phyloP scores from a whole-genome alignment of 2,329 filamentous ascomycete genomes.

The Ophioceras dolichostomum region DNA sequence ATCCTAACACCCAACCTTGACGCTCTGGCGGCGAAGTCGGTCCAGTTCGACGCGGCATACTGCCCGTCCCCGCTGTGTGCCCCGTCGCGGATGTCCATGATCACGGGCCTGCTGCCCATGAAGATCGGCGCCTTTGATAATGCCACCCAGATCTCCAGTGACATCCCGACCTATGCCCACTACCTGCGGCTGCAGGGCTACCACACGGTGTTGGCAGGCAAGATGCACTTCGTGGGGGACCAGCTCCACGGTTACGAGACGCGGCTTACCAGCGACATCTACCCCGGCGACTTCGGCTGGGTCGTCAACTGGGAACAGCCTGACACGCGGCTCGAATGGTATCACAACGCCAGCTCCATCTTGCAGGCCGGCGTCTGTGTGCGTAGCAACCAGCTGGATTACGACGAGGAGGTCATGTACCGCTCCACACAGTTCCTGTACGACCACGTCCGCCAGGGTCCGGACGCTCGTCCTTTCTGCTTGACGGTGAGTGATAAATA shows the following conservation, averaged over 20 bases:
- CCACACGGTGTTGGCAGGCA: conserved; percentile 81
- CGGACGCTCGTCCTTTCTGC: conserved; percentile 64
- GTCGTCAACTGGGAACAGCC: conserved; percentile 92
- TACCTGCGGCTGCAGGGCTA: conserved; percentile 78
- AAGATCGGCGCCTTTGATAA: conserved; percentile 92
- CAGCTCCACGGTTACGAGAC: conserved; percentile 92
- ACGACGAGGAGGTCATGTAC: conserved; percentile 93
- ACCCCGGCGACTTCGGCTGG: conserved; percentile 91
- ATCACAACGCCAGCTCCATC: conserved; percentile 91
- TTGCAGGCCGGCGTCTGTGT: conserved; percentile 81
- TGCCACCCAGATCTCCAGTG: conserved; percentile 69
- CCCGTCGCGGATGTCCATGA: conserved; percentile 88
- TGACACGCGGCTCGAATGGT: conserved; percentile 79
- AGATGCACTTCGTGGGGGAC: conserved; percentile 96
- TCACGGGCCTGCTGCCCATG: conserved; percentile 81
- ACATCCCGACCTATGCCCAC: conserved; percentile 84
- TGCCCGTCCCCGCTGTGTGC: conserved; percentile 89
- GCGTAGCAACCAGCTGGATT: conserved; percentile 89
- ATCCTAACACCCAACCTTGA: conserved; percentile 91
- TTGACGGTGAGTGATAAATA: conserved; percentile 58
- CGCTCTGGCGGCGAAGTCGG: conserved; percentile 64
- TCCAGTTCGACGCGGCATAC: conserved; percentile 89
- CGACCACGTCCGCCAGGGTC: conserved; percentile 75
- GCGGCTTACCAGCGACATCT: conserved; percentile 87
- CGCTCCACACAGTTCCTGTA: conserved; percentile 82